Conservation (phyloP, 2,329 filamentous ascomycete species). For the Verticillium zaregamsianum region DNA sequence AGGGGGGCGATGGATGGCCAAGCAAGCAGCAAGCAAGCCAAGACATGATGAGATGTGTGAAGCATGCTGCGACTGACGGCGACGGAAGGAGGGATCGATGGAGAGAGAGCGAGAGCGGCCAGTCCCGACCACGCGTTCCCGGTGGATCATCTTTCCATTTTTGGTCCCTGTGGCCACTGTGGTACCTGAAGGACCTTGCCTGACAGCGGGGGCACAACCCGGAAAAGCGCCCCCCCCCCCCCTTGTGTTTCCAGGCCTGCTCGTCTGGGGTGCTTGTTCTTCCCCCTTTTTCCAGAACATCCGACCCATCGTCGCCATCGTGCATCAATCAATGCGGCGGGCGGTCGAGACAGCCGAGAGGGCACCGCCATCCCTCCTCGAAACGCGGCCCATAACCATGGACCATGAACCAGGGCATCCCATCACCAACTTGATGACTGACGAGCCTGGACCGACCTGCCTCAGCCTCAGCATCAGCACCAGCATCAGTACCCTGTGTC, state of each 20-base stretch:
- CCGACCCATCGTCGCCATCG: not conserved
- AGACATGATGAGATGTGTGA: not conserved
- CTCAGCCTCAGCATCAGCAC: not conserved
- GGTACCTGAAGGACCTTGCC: no score
- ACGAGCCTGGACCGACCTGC: no score
- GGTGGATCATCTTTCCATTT: not conserved
- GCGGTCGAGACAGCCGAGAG: not conserved
- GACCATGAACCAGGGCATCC: no score
- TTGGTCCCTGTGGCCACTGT: not conserved
- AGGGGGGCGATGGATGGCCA: not conserved
- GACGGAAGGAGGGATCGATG: not conserved
- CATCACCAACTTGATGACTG: no score
- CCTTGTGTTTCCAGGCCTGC: not conserved
- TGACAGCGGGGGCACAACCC: no score
- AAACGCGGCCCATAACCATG: no score
- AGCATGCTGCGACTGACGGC: not conserved
- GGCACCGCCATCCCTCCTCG: no score
- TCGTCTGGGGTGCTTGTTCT: not conserved
- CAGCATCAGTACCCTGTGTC: not conserved
- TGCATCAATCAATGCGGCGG: not conserved
- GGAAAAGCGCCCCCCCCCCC: not conserved
- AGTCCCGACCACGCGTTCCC: not conserved
- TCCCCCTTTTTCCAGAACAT: not conserved
- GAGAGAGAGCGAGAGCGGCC: not conserved
- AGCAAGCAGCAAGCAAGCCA: not conserved